Evolutionary conservation across 306 rosid genomes (phyloP).

Genomic region (Cicer chorassanicum): DNA sequence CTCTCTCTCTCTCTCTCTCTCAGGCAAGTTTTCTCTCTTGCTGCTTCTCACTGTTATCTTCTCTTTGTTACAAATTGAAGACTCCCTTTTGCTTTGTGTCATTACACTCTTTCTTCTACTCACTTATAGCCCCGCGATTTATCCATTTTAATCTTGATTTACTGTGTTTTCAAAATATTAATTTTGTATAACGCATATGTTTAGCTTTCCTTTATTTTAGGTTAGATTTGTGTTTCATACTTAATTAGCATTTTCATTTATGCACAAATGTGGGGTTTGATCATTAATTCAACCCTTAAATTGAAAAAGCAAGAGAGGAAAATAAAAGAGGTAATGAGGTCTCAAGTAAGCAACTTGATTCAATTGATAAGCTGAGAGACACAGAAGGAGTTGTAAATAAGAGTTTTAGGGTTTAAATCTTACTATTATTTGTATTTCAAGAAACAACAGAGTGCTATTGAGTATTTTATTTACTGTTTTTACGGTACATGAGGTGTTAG

Average conservation of each 20-base stretch:
- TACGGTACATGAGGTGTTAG: too few species aligned
- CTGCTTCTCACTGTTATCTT: slow-evolving; percentile 35
- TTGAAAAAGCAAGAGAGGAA: background rate
- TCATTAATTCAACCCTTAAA: background rate
- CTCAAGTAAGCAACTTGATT: background rate
- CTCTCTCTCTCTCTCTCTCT: slow-evolving; percentile 41
- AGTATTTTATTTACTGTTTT: too few species aligned
- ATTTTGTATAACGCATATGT: slow-evolving; percentile 15
- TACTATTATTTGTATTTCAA: background rate
- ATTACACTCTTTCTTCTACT: slow-evolving; percentile 25
- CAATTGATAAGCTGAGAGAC: background rate
- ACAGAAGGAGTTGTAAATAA: background rate
- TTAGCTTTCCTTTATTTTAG: background rate
- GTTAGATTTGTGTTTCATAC: slow-evolving; percentile 1
- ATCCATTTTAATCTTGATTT: slow-evolving; percentile 12
- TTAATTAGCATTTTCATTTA: slow-evolving; percentile 25
- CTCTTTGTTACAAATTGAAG: slow-evolving; percentile 28
- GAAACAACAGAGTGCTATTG: too few species aligned
- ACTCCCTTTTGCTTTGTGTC: slow-evolving; percentile 35
- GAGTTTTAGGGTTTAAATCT: background rate
- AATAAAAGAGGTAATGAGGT: background rate
- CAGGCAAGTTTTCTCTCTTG: slow-evolving; percentile 49
- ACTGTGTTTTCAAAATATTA: slow-evolving; percentile 4
- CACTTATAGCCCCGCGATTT: slow-evolving; percentile 28
- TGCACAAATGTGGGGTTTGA: slow-evolving; percentile 6